Base-by-base conservation (phyloP, 2,329 filamentous ascomycete genomes). In the Claviceps capensis region DNA sequence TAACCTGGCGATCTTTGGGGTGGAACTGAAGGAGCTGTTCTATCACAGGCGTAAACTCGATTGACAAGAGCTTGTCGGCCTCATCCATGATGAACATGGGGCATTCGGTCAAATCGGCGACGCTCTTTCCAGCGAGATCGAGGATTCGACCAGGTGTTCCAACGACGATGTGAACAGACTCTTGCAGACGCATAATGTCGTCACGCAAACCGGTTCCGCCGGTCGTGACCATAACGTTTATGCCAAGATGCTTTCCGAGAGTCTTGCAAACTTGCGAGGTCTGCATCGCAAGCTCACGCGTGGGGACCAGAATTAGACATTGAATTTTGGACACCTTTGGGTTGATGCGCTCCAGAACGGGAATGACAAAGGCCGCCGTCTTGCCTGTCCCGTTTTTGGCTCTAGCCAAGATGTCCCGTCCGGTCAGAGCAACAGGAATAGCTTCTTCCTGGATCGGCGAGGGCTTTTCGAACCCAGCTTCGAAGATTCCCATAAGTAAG, bases 51-150 rank as follows among this genome's bases (percentile, higher is more conserved):
- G 93, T 98, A 66, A 98, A 98, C 67, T 98, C 93, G 54, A 88
- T 82, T 6, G 93, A 98, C 49, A 98, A 79, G 55, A 98, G 82
- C 75, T 98, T 98, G 71, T 98, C 93, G 52, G 93, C 93, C 69
- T 98, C 93, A 64, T 98, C 93, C 93, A 98, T 98, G 72, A 98
- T 88, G 67, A 98, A 98, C 65, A 94, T 97, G 62, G 89, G 85
- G 67, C 93, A 97, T 71, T 94, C 86, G 62, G 90, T 94, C 48
- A 98, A 79, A 69, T 98, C 93, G 57, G 93, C 93, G 54, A 98
- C 90, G 58, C 87, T 89, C 74, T 98, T 97, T 68, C 90, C 89
- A 54, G 93, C 91, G 60, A 98, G 74, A 73, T 98, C 93, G 57
- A 97, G 81, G 62, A 98, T 96, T 75, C 93, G 82, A 58, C 93